Base-by-base conservation (phyloP, 1,139 yeast species). In the Suhomyces ambrosiae region DNA sequence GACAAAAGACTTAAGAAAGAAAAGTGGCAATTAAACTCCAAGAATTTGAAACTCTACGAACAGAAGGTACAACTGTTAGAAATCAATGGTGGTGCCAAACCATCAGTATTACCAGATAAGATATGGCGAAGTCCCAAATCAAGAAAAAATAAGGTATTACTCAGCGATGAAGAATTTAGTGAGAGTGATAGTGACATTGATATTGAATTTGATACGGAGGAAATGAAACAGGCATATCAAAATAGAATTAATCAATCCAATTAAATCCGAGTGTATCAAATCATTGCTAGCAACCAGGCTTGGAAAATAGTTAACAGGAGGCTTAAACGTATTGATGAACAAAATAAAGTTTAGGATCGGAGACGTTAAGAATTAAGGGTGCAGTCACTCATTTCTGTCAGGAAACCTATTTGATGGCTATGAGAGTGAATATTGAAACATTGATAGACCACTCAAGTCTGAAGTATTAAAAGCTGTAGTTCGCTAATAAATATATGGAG, bases 1-100 rank as follows among this genome's bases (percentile, higher is more conserved):
- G 61, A 56, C 23, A 37, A 38, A 19, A 38, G 43, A 16, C 30
- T 40, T 9, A 52, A 50, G 38, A 35, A 42, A 13, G 36, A 45
- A 13, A 56, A 57, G 37, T 61, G 66, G 65, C 46, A 50, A 15
- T 26, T 40, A 3, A 59, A 61, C 37, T 22, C 57, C 9, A 38
- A 41, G 14, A 46, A 42, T 15, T 45, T 54, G 23, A 46, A 54
- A 26, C 27, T 41, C 5, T 58, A 60, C 40, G 47, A 53, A 24
- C 37, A 50, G 13, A 41, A 44, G 22, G 45, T 42, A 13, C 42
- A 37, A 6, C 41, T 31, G 38, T 16, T 21, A 9, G 40, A 32
- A n/a, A 41, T 41, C n/a, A 35, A 37, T 27, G 44, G 36, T 16
- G 40, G 41, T 23, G 14, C 16, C 17, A 21, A 19, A 21, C 18